Evolutionary conservation across 805 yeast genomes (phyloP), one percentile per base, ranked within the genome.

Genomic region (Candida adriatica): DNA sequence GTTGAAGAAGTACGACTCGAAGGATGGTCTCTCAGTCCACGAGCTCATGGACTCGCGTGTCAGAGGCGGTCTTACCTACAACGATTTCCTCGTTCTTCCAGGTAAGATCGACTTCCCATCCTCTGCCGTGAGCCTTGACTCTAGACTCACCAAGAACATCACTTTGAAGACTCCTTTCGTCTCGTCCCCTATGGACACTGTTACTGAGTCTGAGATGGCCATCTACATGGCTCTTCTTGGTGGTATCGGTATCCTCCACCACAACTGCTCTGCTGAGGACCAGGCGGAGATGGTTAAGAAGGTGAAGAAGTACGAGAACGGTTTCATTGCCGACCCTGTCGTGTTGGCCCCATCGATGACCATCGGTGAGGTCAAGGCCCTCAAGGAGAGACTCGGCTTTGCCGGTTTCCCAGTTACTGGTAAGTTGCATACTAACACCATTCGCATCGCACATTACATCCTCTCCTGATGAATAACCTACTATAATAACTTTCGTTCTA

Each of bases 361-460:
- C 35, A 92, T 92, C 48, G 83, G 78, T 40, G 84, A 88, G 56
- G 83, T 86, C 44, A 81, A 73, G 62, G 58, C 58, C 24, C 71
- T 87, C 70, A 79, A 80, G 62, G 65, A 64, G 46, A 50, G 66
- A 44, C 75, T 79, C 40, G 98, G 98, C 37, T 92, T 90, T 62
- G 86, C 96, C 47, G 94, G 96, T 35, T 92, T 87, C 82, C 98
- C 98, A 48, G 95, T 92, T 59, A 92, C 98, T 64, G 96, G 97
- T 92, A 84, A 70, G 98, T 87, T 46, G 24, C 24, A 13, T 21
- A 24, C 37, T 31, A 30, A 26, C 38, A 19, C 28, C 10, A 19
- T 19, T 19, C 22, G 22, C 22, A 8, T 19, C 22, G 10, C 22
- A 8, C 10, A 8, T 19, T 11, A 8, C 11, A 8, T 11, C 22